Conservation (phyloP, 2,329 filamentous ascomycete genomes). For the Clarireedia homoeocarpa region DNA sequence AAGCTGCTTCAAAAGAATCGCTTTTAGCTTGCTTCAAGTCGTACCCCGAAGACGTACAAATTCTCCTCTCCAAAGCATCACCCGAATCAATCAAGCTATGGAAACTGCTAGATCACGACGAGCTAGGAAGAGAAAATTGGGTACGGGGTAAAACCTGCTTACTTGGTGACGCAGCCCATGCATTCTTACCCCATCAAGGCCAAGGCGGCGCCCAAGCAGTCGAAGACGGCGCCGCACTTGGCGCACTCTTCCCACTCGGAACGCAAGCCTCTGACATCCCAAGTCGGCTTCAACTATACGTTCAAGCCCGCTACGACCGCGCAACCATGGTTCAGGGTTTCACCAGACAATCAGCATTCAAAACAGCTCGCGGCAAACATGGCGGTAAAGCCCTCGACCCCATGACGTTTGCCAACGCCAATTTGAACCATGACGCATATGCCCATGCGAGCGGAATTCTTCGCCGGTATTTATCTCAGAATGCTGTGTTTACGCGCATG, state of each 20-base stretch:
- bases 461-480: conserved; percentile 33
- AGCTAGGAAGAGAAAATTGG: conserved; percentile 34
- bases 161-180: conserved; percentile 61
- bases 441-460: conserved; percentile 39
- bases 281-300: conserved; percentile 50
- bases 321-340: conserved; percentile 50
- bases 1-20: conserved; percentile 30
- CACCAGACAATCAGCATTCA: conserved; percentile 36
- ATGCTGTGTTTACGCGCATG: conserved; percentile 39
- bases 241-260: conserved; percentile 44
- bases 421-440: conserved; percentile 44
- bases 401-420: conserved; percentile 36
- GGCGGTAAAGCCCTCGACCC: conserved; percentile 28
- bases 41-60: conserved; percentile 36
- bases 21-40: conserved; percentile 34
- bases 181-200: conserved; percentile 56
- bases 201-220: conserved; percentile 58
- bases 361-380: conserved; percentile 9
- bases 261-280: conserved; percentile 40
- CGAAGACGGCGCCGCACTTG: conserved; percentile 56
- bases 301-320: conserved; percentile 49
- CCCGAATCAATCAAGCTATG: conserved; percentile 44
- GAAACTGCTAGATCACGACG: conserved; percentile 45
- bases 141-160: conserved; percentile 45
- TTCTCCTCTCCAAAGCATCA: conserved; percentile 37